Conservation (phyloP, 208 protist genomes). For the Acanthamoeba rhysodes region DNA sequence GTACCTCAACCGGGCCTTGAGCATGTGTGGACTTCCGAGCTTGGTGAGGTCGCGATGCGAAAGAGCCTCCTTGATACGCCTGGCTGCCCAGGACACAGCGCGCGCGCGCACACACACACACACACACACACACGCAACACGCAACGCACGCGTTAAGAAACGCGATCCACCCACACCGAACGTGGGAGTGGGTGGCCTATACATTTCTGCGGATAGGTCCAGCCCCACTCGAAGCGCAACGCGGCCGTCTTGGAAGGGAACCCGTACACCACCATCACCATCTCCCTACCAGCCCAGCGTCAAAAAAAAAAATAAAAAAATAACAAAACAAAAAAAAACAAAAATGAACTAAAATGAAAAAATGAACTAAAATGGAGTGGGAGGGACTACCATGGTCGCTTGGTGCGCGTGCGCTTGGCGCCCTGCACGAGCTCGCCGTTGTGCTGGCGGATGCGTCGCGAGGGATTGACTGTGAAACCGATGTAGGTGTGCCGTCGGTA, state of each 20-base stretch:
- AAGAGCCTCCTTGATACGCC: constrained; percentile 4
- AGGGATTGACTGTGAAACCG: constrained; percentile 63
- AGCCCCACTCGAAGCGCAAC: constrained; percentile 73
- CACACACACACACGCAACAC: not conserved
- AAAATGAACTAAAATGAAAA: not conserved
- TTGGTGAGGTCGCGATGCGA: constrained; percentile 8
- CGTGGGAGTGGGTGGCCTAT: not conserved
- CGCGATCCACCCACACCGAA: not conserved
- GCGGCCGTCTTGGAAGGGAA: constrained; percentile 63
- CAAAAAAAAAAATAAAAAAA: not conserved
- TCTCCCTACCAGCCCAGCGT: not conserved
- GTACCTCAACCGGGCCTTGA: constrained; percentile 26
- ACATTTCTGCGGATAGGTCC: constrained; percentile 52
- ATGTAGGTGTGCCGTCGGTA: constrained; percentile 66
- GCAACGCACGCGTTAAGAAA: not conserved
- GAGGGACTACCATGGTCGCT: constrained; percentile 31
- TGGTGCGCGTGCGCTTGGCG: constrained; percentile 53
- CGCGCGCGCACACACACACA: no score
- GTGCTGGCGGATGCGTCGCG: constrained; percentile 63
- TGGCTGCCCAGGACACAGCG: not conserved
- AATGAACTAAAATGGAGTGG: not conserved
- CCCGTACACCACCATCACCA: constrained; percentile 62
- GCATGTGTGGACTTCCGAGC: not conserved
- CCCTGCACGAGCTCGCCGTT: constrained; percentile 76
- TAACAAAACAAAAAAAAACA: not conserved